Base-by-base conservation (phyloP, 306 rosid genomes). In the Canavalia ensiformis region DNA sequence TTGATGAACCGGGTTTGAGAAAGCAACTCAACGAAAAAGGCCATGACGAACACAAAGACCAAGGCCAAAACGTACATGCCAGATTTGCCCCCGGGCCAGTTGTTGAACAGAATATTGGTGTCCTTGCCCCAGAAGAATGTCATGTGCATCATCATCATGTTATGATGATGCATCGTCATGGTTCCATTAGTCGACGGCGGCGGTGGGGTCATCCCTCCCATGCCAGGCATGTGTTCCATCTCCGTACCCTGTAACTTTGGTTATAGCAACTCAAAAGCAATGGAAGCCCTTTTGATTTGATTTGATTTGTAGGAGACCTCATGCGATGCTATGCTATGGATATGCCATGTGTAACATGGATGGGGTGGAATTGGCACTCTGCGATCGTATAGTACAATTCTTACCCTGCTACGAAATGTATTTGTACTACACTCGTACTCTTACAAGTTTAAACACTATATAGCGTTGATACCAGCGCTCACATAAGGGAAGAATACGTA, bases 61-160 rank as follows among this genome's bases (percentile, higher is more conserved):
- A 95, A 58, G 1, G 96, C 88, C 64, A 91, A 29, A 0, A 42
- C 84, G 60, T 93, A 95, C 98, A 93, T 93, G 35, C 82, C 84
- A 0, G 90, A 4, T 56, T 81, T 68, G 0, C 70, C 84, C 4
- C 88, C 97, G 0, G 99, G 99, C 97, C 98, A 95, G 2, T 6
- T 2, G 25, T 63, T 1, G 90, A 93, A 93, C 46, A 95, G 88
- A 52, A 95, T 81, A 74, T 88, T 80, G 0, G 91, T 74, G 2
- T 87, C 72, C 1, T 81, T 82, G 6, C 99, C 98, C 98, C 99
- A 95, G 73, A 86, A 93, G 87, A 95, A 90, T 72, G 91, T 86
- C 99, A 95, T 93, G 90, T 95, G 99, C 96, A 87, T 90, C 84
- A 30, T 85, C 83, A 63, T 85, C 80, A 18, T 18, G 25, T 18